Percentiles rank a stretch among this genome's conserved stretches.
Conservation (phyloP, 768 basidiomycete species). For the Leccinellum albellum region DNA sequence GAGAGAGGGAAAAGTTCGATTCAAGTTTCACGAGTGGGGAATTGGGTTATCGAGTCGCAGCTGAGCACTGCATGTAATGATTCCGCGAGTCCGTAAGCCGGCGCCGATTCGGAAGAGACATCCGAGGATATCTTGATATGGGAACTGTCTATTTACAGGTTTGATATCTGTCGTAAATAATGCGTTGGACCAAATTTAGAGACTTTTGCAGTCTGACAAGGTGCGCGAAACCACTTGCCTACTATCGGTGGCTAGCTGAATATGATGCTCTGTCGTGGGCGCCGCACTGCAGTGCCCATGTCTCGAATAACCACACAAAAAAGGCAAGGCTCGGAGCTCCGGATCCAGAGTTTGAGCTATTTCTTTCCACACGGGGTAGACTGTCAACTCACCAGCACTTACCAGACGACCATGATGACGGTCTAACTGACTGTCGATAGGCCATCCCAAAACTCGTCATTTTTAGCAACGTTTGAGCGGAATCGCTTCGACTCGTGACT, state of each 20-base stretch:
- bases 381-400: background rate
- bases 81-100: background rate
- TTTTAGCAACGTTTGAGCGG: too few species aligned
- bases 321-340: background rate
- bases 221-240: background rate
- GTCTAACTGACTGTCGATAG: too few species aligned
- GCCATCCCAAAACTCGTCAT: too few species aligned
- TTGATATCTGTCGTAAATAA: background rate
- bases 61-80: background rate
- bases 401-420: background rate
- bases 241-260: background rate
- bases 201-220: background rate
- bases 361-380: too few species aligned
- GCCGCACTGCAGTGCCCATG: too few species aligned
- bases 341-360: background rate
- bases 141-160: background rate
- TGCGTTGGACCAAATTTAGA: background rate
- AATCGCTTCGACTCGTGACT: too few species aligned
- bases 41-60: background rate
- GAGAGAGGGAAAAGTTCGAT: background rate
- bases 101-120: too few species aligned
- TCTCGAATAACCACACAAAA: background rate
- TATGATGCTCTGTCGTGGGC: background rate
- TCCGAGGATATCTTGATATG: background rate
- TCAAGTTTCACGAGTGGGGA: background rate